phyloP scores from a whole-genome alignment of 73 alveolate genomes.

The Paramecium bursaria region DNA sequence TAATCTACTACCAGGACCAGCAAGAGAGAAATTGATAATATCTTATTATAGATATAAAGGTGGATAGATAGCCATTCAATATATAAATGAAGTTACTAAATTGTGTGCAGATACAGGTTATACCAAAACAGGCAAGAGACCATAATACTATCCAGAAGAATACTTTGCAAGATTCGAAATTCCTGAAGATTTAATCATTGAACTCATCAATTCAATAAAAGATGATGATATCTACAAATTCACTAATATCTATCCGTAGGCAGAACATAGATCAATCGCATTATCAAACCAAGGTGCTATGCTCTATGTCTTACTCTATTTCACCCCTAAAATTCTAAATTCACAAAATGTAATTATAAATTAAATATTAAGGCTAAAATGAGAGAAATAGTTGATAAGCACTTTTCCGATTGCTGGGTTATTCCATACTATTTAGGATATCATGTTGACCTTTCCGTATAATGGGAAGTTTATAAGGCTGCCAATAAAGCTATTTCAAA shows the following conservation, averaged over 20 bases:
- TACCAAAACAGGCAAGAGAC: constrained; percentile 79
- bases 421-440: constrained; percentile 95
- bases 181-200: constrained; percentile 75
- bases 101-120: constrained; percentile 88
- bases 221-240: constrained; percentile 95
- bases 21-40: constrained; percentile 94
- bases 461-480: constrained; percentile 94
- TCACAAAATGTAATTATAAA: constrained; percentile 71
- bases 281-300: constrained; percentile 91
- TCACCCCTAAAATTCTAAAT: constrained; percentile 85
- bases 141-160: constrained; percentile 90
- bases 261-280: constrained; percentile 95
- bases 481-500: constrained; percentile 86
- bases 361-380: constrained; percentile 72
- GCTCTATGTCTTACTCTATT: constrained; percentile 86
- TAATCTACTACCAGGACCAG: constrained; percentile 90
- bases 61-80: constrained; percentile 90
- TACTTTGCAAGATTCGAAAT: constrained; percentile 85
- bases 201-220: constrained; percentile 80
- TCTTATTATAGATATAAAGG: constrained; percentile 91
- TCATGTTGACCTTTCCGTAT: constrained; percentile 89
- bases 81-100: constrained; percentile 87
- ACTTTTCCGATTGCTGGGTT: constrained; percentile 95
- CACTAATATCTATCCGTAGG: constrained; percentile 93
- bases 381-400: constrained; percentile 97